These are phyloP conservation scores for Senecio squalidus DNA, from an alignment of 140 eudicot species.

Conservation along the genomic window DNA sequence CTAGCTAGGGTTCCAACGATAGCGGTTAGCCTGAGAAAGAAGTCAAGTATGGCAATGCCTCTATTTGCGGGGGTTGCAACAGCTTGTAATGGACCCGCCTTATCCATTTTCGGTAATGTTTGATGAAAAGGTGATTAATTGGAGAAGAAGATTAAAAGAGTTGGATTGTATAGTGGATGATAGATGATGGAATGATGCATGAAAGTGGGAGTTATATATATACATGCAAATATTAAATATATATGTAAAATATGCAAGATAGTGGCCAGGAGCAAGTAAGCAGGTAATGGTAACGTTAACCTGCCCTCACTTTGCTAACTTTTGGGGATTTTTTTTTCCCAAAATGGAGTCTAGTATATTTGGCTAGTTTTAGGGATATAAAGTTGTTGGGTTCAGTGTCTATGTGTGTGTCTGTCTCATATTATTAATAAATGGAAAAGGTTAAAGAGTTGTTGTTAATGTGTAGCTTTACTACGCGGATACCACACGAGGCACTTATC, in stretches of 20 bases:
- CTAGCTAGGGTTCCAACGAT: conserved; percentile 60
- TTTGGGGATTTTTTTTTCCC: neutral
- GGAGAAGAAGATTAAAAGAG: neutral
- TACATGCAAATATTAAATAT: neutral
- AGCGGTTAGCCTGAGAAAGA: conserved; percentile 55
- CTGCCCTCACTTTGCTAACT: conserved; percentile 15
- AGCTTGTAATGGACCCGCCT: conserved; percentile 53
- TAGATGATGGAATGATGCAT: conserved; percentile 18
- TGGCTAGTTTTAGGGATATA: neutral
- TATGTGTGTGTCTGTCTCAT: no score
- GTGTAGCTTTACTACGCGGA: conserved; percentile 9
- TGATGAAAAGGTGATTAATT: neutral
- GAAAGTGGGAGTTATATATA: conserved; percentile 17
- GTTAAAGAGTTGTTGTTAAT: neutral
- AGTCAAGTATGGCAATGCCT: conserved; percentile 66
- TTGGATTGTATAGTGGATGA: neutral
- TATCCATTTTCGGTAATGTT: conserved; percentile 30
- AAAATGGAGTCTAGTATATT: neutral
- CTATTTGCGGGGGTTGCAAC: conserved; percentile 42
- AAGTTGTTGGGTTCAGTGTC: conserved; percentile 18
- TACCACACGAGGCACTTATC: neutral
- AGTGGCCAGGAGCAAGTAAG: conserved; percentile 4
- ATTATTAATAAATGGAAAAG: neutral
- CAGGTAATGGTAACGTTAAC: conserved; percentile 11
- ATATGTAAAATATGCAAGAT: neutral